Evolutionary conservation across 2,329 filamentous ascomycete species (phyloP).

Genomic region (Fusarium heterosporum): DNA sequence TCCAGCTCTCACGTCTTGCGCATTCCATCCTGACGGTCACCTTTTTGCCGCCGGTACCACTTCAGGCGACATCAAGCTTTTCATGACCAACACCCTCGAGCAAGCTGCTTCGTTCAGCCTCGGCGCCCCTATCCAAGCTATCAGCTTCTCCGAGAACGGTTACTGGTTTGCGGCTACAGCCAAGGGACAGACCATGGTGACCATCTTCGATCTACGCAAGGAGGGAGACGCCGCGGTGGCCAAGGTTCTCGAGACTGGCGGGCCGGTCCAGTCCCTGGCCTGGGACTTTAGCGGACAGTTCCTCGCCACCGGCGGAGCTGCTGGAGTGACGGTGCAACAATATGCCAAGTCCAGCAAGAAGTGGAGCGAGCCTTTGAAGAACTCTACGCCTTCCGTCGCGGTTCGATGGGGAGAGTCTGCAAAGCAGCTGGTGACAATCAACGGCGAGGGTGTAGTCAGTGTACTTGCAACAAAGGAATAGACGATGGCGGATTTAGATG

Average conservation of each 20-base stretch:
- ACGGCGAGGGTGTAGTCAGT: constrained; percentile 78
- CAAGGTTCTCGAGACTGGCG: constrained; percentile 88
- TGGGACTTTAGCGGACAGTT: constrained; percentile 99
- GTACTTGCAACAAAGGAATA: constrained; percentile 71
- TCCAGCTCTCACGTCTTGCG: constrained; percentile 77
- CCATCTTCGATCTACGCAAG: constrained; percentile 93
- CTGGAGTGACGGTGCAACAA: constrained; percentile 87
- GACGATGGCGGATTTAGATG: constrained; percentile 28
- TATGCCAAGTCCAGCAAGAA: constrained; percentile 88
- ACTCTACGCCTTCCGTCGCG: constrained; percentile 77
- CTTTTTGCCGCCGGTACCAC: constrained; percentile 86
- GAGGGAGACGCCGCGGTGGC: constrained; percentile 82
- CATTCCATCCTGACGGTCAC: constrained; percentile 98
- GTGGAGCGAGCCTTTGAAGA: constrained; percentile 88
- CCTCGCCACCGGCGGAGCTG: constrained; percentile 82
- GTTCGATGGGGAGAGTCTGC: constrained; percentile 83
- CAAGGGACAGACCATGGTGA: constrained; percentile 80
- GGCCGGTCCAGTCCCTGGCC: constrained; percentile 77
- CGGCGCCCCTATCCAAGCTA: constrained; percentile 75
- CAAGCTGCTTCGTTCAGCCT: constrained; percentile 79
- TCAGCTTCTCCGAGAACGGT: constrained; percentile 95
- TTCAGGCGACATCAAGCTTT: constrained; percentile 86
- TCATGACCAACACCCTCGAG: constrained; percentile 83
- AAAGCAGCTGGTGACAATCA: constrained; percentile 79
- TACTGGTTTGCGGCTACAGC: constrained; percentile 91